Evolutionary conservation across 179 eudicot species (phyloP), one percentile per base, ranked within the genome.

Genomic region (Gypsophila paniculata): DNA sequence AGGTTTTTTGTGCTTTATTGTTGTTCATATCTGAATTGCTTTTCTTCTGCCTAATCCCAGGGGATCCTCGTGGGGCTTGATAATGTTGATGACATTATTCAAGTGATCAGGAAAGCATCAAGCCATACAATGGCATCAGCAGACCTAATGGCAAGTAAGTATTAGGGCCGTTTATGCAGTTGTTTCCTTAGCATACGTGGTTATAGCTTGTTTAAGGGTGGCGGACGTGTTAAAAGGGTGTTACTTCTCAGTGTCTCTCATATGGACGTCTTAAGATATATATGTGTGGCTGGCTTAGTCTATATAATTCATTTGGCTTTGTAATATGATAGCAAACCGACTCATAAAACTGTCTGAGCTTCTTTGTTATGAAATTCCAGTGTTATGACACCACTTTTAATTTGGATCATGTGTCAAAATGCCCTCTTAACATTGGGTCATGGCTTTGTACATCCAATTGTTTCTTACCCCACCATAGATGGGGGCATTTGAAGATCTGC

Each of bases 51-150:
- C 64, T 78, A 57, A 76, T 61, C 57, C 32, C 55, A 93, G 98
- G 98, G 98, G 54, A 86, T 93, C 59, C 75, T 91, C 66, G 80
- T 82, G 70, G 98, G 97, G 74, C 97, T 91, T 61, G 98, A 86
- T 85, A 93, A 93, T 78, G 68, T 93, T 72, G 97, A 93, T 80
- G 83, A 65, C 69, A 87, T 93, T 39, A 91, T 93, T 69, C 81
- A 79, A 63, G 74, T 88, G 61, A 88, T 91, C 78, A 85, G 88
- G 85, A 85, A 88, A 72, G 90, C 97, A 66, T 73, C 97, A 60
- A 93, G 90, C 84, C 86, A 91, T 77, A 82, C 86, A 58, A 55
- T 73, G 72, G 96, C 97, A 57, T 76, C 83, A 73, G 81, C 86
- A 66, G 78, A 88, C 69, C 55, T 93, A 73, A 91, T 84, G 80